Evolutionary conservation across 352 stramenopile genomes (phyloP).

Genomic region (Globisporangium canariense): DNA sequence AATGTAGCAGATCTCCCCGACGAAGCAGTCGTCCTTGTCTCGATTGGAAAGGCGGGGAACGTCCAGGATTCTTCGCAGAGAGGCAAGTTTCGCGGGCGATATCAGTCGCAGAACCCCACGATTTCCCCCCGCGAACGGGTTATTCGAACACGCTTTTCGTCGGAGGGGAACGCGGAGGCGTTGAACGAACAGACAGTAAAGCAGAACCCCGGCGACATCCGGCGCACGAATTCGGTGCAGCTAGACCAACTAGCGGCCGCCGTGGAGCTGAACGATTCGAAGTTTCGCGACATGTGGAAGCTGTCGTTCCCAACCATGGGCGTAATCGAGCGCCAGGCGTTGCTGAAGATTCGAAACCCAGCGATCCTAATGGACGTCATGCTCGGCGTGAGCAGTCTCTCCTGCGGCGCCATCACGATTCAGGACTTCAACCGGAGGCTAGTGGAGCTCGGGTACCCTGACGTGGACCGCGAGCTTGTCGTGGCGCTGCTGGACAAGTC

Average conservation of each 20-base stretch:
- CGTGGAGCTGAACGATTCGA: constrained; percentile 24
- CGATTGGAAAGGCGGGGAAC: constrained; percentile 73
- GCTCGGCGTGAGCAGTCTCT: constrained; percentile 77
- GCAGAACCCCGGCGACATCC: constrained; percentile 12
- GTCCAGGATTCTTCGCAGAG: constrained; percentile 53
- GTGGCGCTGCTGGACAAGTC: constrained; percentile 55
- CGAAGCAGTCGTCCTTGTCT: constrained; percentile 69
- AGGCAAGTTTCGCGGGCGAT: constrained; percentile 15
- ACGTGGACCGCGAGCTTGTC: constrained; percentile 52
- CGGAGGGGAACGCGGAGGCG: constrained; percentile 42
- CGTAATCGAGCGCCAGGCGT: constrained; percentile 51
- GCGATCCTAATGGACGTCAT: constrained; percentile 73
- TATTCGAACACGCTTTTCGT: constrained; percentile 51
- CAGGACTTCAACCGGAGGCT: constrained; percentile 54
- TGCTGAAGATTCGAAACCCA: constrained; percentile 62
- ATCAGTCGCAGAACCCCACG: constrained; percentile 17
- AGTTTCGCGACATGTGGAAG: constrained; percentile 75
- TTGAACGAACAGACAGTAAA: constrained; percentile 28
- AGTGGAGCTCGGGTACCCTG: constrained; percentile 57
- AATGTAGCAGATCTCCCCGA: constrained; percentile 52
- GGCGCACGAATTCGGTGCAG: constrained; percentile 50
- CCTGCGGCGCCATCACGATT: constrained; percentile 55
- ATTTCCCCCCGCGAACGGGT: constrained; percentile 34
- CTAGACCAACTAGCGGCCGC: constrained; percentile 36
- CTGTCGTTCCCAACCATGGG: constrained; percentile 74